phyloP scores from a whole-genome alignment of 1,139 yeast species.

The Oligophagozyma castellii region DNA sequence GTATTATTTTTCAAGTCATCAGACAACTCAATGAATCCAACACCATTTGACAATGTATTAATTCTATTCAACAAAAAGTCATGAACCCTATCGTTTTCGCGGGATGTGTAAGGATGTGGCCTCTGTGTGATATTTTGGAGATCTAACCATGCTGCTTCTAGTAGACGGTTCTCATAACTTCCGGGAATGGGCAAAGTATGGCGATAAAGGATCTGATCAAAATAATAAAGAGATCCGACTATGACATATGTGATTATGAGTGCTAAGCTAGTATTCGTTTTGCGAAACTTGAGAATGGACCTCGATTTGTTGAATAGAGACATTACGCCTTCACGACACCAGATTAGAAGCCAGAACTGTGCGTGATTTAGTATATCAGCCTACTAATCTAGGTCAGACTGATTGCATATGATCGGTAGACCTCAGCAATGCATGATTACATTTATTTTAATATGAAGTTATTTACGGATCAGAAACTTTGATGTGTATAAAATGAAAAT shows the following conservation, averaged over 20 bases:
- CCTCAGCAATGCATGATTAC: too few species aligned
- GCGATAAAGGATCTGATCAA: conserved; percentile 10
- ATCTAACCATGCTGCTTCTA: conserved; percentile 50
- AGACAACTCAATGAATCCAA: conserved; percentile 23
- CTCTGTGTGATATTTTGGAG: conserved; percentile 50
- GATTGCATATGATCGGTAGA: too few species aligned
- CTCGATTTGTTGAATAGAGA: too few species aligned
- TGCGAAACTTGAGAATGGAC: conserved; percentile 18
- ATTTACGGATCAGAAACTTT: too few species aligned
- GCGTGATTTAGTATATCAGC: too few species aligned
- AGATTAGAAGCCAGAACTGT: too few species aligned
- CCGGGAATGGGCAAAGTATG: conserved; percentile 8
- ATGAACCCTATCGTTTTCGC: conserved; percentile 64
- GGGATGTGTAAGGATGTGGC: conserved; percentile 70
- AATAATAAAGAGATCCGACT: conserved; percentile 10
- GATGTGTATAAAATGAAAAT: too few species aligned
- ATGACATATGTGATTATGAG: conserved; percentile 11
- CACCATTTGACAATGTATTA: conserved; percentile 16
- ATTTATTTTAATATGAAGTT: too few species aligned
- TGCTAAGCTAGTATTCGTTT: conserved; percentile 20
- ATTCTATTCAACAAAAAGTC: conserved; percentile 44
- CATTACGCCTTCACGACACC: too few species aligned
- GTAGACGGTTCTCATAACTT: conserved; percentile 16
- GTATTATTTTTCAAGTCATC: conserved; percentile 40
- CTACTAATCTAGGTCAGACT: too few species aligned